A percentile compares a stretch with the other conserved stretches of the same genome.
These are phyloP conservation scores for Claviceps cyperi DNA, from an alignment of 2,329 filamentous ascomycete genomes.

Conservation along the genomic window DNA sequence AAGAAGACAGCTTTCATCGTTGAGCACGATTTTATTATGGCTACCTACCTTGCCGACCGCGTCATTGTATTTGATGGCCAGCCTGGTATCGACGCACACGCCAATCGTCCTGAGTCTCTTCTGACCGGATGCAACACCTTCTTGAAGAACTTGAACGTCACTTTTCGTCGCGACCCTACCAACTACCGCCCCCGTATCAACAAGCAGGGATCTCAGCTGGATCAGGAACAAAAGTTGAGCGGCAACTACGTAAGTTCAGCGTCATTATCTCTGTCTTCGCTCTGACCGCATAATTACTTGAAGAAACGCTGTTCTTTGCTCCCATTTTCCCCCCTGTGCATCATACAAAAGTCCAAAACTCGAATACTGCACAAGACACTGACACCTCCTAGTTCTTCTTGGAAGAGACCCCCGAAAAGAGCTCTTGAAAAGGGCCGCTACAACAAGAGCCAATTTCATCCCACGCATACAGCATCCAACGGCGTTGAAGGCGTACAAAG, in stretches of 20 bases:
- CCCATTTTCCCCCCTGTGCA: background rate
- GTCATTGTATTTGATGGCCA: conserved; percentile 97
- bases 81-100: conserved; percentile 76
- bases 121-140: conserved; percentile 94
- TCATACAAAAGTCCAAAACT: background rate
- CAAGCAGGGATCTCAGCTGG: conserved; percentile 87
- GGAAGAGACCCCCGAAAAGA: conserved; percentile 52
- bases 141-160: conserved; percentile 92
- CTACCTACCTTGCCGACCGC: conserved; percentile 62
- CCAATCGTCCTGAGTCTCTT: conserved; percentile 80
- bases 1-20: conserved; percentile 99
- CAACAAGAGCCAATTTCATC: conserved; percentile 18
- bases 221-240: conserved; percentile 87
- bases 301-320: background rate
- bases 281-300: background rate
- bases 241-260: conserved; percentile 73
- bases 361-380: background rate
- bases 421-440: conserved; percentile 42
- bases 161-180: conserved; percentile 93
- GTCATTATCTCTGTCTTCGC: background rate
- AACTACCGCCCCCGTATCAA: conserved; percentile 97
- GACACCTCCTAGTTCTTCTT: conserved; percentile 62
- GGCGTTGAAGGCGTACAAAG: conserved; percentile 31
- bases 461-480: conserved; percentile 16
- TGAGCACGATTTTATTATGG: conserved; percentile 99